These are phyloP conservation scores for Lasiosphaeria hispida DNA, from an alignment of 495 filamentous ascomycete genomes.

Conservation along the genomic window DNA sequence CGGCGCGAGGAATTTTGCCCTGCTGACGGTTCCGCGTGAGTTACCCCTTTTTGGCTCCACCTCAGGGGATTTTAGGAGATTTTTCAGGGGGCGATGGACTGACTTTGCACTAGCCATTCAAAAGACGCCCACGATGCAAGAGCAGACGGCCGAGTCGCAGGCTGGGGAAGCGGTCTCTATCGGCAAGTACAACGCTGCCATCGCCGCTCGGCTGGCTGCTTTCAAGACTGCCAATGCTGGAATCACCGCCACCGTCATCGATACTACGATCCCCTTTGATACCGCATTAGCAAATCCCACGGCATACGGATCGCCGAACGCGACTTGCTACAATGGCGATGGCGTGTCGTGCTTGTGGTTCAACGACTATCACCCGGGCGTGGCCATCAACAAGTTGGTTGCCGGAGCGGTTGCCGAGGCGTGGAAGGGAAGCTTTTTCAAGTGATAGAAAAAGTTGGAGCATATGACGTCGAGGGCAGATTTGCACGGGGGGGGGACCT, in stretches of 20 bases:
- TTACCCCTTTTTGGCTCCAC: background rate
- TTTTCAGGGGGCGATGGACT: background rate
- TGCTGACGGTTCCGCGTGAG: slow-evolving; percentile 66
- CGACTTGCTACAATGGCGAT: slow-evolving; percentile 43
- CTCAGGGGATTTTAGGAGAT: background rate
- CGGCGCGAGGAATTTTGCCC: slow-evolving; percentile 73
- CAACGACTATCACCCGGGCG: slow-evolving; percentile 46
- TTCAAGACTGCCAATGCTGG: slow-evolving; percentile 34
- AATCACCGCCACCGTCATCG: slow-evolving; percentile 32
- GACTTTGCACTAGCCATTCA: slow-evolving; percentile 48
- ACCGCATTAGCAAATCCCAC: slow-evolving; percentile 40
- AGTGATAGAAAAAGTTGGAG: background rate
- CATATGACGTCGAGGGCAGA: too few relatives aligned
- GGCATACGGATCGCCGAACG: slow-evolving; percentile 41
- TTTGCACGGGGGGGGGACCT: too few relatives aligned
- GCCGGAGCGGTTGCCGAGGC: slow-evolving; percentile 44
- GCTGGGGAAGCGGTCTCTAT: slow-evolving; percentile 36
- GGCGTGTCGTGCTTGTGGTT: slow-evolving; percentile 46
- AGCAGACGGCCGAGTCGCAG: slow-evolving; percentile 21
- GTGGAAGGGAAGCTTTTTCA: slow-evolving; percentile 30
- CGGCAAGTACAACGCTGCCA: slow-evolving; percentile 36
- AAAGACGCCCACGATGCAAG: slow-evolving; percentile 55
- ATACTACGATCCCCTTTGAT: slow-evolving; percentile 42
- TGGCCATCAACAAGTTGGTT: slow-evolving; percentile 37
- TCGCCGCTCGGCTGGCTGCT: slow-evolving; percentile 21